Conservation (phyloP, 2,329 filamentous ascomycete genomes). For the Aspergillus ibericus region DNA sequence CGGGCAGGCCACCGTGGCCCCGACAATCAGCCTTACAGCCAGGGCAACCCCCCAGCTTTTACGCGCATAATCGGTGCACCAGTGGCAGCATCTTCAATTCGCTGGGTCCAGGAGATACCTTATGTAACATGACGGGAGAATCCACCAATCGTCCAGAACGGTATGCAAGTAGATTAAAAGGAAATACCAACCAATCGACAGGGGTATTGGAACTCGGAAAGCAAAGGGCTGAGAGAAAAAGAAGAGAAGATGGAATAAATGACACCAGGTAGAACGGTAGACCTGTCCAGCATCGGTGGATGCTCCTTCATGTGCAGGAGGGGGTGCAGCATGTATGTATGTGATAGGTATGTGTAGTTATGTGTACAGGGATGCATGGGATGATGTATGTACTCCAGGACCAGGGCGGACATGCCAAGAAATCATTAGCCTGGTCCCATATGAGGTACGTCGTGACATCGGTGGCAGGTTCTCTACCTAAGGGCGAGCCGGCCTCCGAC, state of each 20-base stretch:
- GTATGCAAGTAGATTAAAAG: not conserved
- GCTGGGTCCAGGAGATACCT: not conserved
- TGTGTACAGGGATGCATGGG: slow-evolving; percentile 11
- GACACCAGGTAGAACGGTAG: not conserved
- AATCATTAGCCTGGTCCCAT: not conserved
- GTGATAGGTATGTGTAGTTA: slow-evolving; percentile 5
- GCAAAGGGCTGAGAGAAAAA: not conserved
- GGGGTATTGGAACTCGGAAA: slow-evolving; percentile 18
- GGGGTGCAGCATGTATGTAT: slow-evolving; percentile 7
- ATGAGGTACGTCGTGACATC: not conserved
- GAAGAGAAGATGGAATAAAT: not conserved
- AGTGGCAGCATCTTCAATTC: not conserved
- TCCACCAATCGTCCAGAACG: slow-evolving; percentile 3
- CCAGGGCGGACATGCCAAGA: not conserved
- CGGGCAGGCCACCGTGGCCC: not conserved
- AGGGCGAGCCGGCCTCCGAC: not conserved
- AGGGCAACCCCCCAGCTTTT: not conserved
- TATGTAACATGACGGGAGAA: slow-evolving; percentile 6
- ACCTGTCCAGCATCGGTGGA: slow-evolving; percentile 1
- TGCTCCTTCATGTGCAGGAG: not conserved
- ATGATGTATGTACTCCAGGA: slow-evolving; percentile 10
- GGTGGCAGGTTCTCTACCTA: not conserved
- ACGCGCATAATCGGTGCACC: not conserved
- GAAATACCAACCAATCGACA: slow-evolving; percentile 15
- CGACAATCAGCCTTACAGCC: not conserved